Conservation (phyloP, 2,329 filamentous ascomycete species). For the Claviceps monticola region DNA sequence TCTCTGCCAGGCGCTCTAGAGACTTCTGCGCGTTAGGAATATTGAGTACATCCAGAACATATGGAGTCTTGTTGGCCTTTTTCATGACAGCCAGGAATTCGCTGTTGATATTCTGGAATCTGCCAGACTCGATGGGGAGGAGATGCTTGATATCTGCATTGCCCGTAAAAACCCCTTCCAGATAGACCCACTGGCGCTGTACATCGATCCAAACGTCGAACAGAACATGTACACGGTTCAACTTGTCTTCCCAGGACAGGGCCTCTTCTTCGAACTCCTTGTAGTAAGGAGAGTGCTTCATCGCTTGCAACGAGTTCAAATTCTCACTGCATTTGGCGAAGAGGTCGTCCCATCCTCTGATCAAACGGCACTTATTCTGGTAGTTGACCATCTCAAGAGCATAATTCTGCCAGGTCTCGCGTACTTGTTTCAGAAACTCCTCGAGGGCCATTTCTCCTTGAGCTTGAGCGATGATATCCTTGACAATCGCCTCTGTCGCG, state of each 20-base stretch:
- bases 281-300: constrained; percentile 98
- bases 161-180: constrained; percentile 96
- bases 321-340: constrained; percentile 99
- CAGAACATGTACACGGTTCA: constrained; percentile 91
- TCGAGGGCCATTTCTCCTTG: constrained; percentile 97
- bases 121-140: constrained; percentile 85
- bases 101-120: constrained; percentile 98
- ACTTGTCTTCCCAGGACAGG: constrained; percentile 90
- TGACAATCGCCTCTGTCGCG: constrained; percentile 74
- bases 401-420: constrained; percentile 94
- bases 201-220: constrained; percentile 99
- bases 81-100: constrained; percentile 99
- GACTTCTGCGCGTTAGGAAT: constrained; percentile 95
- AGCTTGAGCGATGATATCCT: constrained; percentile 86
- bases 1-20: constrained; percentile 84
- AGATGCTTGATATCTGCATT: constrained; percentile 98
- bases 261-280: constrained; percentile 99
- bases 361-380: constrained; percentile 94
- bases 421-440: constrained; percentile 91
- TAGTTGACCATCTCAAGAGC: constrained; percentile 90
- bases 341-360: constrained; percentile 94
- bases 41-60: constrained; percentile 87
- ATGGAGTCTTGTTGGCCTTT: constrained; percentile 93
- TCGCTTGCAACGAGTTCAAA: constrained; percentile 90
- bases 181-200: constrained; percentile 98